phyloP scores from a whole-genome alignment of 345 rosid genomes.

The Raphanus raphanistrum region DNA sequence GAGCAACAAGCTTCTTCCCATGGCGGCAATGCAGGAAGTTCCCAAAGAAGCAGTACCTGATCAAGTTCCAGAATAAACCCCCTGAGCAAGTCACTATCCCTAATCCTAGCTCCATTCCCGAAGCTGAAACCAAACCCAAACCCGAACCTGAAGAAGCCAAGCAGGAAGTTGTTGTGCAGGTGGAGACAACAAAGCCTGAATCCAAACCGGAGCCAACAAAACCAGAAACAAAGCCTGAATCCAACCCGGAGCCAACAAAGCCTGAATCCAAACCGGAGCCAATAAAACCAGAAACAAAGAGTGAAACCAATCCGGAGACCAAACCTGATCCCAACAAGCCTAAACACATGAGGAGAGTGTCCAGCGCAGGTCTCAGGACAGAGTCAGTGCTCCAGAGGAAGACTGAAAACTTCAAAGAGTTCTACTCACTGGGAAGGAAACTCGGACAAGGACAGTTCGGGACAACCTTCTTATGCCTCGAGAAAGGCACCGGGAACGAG shows the following conservation, averaged over 20 bases:
- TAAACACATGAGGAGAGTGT: constrained; percentile 55
- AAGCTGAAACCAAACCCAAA: constrained; percentile 29
- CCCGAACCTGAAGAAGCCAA: constrained; percentile 29
- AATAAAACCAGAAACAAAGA: constrained; percentile 51
- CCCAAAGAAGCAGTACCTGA: constrained; percentile 46
- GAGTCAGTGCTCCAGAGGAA: constrained; percentile 69
- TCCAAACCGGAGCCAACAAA: constrained; percentile 35
- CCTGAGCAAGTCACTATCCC: constrained; percentile 62
- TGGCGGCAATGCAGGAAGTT: constrained; percentile 41
- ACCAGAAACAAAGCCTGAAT: constrained; percentile 46
- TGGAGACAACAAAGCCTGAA: constrained; percentile 25
- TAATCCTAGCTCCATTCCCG: constrained; percentile 39
- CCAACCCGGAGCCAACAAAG: constrained; percentile 25
- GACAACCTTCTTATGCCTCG: constrained; percentile 69
- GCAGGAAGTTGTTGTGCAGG: constrained; percentile 6
- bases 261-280: constrained; percentile 12
- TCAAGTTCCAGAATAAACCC: constrained; percentile 64
- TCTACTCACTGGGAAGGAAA: constrained; percentile 70
- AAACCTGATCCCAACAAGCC: constrained; percentile 51
- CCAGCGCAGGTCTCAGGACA: constrained; percentile 72
- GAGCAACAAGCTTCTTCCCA: constrained; percentile 46
- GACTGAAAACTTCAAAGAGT: constrained; percentile 77
- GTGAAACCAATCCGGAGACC: constrained; percentile 22
- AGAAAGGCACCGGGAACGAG: constrained; percentile 62
- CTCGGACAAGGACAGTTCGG: constrained; percentile 95